Base-by-base conservation (phyloP, 768 basidiomycete genomes). In the Dacryopinax spathularia region DNA sequence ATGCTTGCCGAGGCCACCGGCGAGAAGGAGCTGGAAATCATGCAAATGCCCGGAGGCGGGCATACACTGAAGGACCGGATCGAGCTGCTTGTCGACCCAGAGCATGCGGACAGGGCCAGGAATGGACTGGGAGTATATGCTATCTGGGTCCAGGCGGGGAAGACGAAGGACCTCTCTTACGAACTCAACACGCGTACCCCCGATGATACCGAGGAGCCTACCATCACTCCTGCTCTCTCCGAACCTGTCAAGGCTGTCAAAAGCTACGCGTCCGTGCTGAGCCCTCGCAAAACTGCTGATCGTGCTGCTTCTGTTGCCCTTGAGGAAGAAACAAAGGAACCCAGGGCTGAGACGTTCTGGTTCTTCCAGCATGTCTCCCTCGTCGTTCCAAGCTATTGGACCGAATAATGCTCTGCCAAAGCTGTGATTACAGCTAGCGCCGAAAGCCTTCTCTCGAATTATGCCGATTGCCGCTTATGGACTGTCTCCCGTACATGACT, bases 41-140 rank as follows among this genome's bases (percentile, higher is more conserved):
- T 66, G 33, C 6, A 41, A 12, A 13, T 33, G 36, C 62, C 63
- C 25, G 60, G 33, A 2, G 60, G 33, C 12, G 74, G 84, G 66
- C 67, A 67, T 64, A 13, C 65, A 27, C 73, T 75, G 59, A 77
- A 75, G 63, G 85, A 88, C 65, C 78, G 76, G 34, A 85, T 90
- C 69, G 79, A 77, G 16, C 75, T 88, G 10, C 76, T 87, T 22
- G 73, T 88, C 13, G 77, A 80, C 36, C 78, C 80, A 5, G 72
- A 73, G 6, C 67, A 77, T 0, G 70, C 80, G 7, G 75, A 79
- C 1, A 72, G 73, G 35, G 68, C 87, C 35, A 68, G 70, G 3
- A 73, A 77, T 4, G 84, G 85, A 3, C 79, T 88, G 75, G 84
- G 84, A 0, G 66, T 89, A 15, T 80, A 79, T 2, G 86, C 81